phyloP scores from a whole-genome alignment of 2,329 filamentous ascomycete genomes.

The Colletotrichum tropicicola region DNA sequence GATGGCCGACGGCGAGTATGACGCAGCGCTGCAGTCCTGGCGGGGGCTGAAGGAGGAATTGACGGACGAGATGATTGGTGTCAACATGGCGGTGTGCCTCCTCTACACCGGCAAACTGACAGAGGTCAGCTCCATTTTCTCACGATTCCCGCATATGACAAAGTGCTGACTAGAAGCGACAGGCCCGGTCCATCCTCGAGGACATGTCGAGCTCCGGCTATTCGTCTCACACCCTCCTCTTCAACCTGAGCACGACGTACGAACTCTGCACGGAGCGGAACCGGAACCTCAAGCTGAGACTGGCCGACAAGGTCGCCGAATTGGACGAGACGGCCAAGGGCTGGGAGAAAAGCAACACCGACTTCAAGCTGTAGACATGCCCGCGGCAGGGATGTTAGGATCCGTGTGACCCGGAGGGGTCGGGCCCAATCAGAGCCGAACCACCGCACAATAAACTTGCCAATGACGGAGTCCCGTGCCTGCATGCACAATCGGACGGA shows the following conservation, averaged over 20 bases:
- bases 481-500: not conserved
- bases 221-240: slow-evolving; percentile 82
- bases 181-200: slow-evolving; percentile 76
- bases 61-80: slow-evolving; percentile 74
- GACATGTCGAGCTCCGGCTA: slow-evolving; percentile 68
- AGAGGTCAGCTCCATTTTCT: slow-evolving; percentile 57
- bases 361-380: slow-evolving; percentile 75
- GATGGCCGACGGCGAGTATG: slow-evolving; percentile 82
- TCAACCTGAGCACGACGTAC: slow-evolving; percentile 91
- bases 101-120: slow-evolving; percentile 83
- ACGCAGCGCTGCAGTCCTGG: slow-evolving; percentile 71
- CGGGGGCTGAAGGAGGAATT: slow-evolving; percentile 50
- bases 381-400: not conserved
- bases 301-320: slow-evolving; percentile 76
- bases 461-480: slow-evolving; percentile 8
- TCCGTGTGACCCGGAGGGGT: slow-evolving; percentile 1
- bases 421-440: not conserved
- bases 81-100: slow-evolving; percentile 86
- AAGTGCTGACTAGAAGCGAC: slow-evolving; percentile 34
- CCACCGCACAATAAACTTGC: slow-evolving; percentile 6
- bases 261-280: slow-evolving; percentile 88
- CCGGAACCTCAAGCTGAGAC: slow-evolving; percentile 71
- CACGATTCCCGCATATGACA: not conserved
- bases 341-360: slow-evolving; percentile 76
- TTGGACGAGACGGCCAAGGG: slow-evolving; percentile 65